These are phyloP conservation scores for Gypsophila paniculata DNA, from an alignment of 179 eudicot genomes.

Conservation along the genomic window DNA sequence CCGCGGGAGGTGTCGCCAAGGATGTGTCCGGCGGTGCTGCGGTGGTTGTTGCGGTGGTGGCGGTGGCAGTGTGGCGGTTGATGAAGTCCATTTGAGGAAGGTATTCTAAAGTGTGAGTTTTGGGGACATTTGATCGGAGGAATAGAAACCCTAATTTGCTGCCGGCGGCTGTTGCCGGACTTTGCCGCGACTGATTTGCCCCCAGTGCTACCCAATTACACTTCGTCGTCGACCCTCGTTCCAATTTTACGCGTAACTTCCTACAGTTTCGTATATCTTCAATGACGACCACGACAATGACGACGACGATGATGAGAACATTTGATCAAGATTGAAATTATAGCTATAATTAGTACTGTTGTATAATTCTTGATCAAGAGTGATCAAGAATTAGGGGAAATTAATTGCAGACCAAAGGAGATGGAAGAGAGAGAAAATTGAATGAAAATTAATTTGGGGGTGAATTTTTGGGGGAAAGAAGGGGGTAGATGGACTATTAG, in stretches of 20 bases:
- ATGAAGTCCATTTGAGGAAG: constrained; percentile 87
- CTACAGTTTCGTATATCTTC: not conserved
- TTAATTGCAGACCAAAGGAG: not conserved
- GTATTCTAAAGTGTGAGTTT: constrained; percentile 65
- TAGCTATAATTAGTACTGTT: too few species aligned
- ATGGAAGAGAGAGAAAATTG: not conserved
- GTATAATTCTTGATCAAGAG: not conserved
- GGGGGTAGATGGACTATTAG: too few species aligned
- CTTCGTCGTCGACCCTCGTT: not conserved
- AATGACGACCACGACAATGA: not conserved
- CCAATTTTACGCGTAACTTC: too few species aligned
- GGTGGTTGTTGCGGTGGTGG: constrained; percentile 22
- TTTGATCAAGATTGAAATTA: not conserved
- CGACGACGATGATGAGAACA: not conserved
- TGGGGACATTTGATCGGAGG: constrained; percentile 66
- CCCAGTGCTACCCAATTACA: constrained; percentile 50
- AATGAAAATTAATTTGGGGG: too few species aligned
- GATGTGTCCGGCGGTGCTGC: constrained; percentile 28
- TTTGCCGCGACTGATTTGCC: constrained; percentile 93
- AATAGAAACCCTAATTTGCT: constrained; percentile 55
- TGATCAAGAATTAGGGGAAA: not conserved
- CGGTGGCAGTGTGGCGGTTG: constrained; percentile 53
- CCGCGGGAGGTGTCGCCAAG: constrained; percentile 32
- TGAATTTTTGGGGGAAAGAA: too few species aligned
- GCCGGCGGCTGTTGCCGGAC: constrained; percentile 51